phyloP scores from a whole-genome alignment of 2,329 filamentous ascomycete genomes.

The Fusarium sp. region DNA sequence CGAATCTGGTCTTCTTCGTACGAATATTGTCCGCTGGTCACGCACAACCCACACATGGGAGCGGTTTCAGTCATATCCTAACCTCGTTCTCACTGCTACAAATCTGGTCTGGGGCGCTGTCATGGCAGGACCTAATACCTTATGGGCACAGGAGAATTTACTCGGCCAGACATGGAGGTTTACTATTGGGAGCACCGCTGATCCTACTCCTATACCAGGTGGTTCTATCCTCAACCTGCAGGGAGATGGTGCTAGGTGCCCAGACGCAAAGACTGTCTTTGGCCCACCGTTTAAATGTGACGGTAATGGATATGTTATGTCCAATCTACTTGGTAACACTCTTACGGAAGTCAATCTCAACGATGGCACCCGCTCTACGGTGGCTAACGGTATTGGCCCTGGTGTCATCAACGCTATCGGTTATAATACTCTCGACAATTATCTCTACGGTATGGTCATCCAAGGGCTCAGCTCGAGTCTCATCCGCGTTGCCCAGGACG shows the following conservation, averaged over 20 bases:
- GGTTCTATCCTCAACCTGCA: neutral
- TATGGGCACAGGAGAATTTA: conserved; percentile 16
- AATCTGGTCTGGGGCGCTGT: conserved; percentile 7
- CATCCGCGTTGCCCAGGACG: neutral
- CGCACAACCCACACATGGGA: conserved; percentile 11
- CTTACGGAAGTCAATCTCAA: neutral
- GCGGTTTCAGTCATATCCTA: neutral
- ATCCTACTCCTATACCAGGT: neutral
- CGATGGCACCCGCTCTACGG: neutral
- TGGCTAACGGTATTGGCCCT: neutral
- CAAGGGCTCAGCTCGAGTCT: neutral
- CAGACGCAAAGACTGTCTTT: neutral
- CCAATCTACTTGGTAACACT: neutral
- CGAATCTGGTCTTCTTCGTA: neutral
- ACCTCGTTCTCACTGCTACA: neutral
- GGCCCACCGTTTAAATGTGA: neutral
- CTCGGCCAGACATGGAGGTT: conserved; percentile 20
- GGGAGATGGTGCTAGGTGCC: conserved; percentile 28
- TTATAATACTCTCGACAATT: neutral
- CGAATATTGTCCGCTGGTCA: conserved; percentile 22
- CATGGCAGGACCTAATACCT: neutral
- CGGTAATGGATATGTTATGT: neutral
- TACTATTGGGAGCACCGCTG: neutral
- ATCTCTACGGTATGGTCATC: neutral
- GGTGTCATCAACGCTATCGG: neutral